Conservation (phyloP, 768 basidiomycete genomes). For the Mycena rebaudengoi region DNA sequence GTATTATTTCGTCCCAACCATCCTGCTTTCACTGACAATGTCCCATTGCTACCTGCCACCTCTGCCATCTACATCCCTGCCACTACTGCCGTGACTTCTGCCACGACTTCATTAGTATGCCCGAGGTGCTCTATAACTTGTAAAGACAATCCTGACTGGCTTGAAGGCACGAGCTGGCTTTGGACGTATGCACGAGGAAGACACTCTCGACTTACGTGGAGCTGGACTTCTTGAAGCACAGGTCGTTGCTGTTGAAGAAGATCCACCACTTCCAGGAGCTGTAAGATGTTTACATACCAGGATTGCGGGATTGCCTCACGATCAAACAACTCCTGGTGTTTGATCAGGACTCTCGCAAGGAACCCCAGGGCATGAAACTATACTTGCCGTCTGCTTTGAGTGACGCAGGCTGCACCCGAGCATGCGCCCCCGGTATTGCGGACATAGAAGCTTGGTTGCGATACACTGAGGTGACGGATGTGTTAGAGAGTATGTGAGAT, state of each 20-base stretch:
- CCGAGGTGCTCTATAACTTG: no score
- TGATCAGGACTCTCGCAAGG: not conserved
- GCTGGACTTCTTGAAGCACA: conserved; percentile 4
- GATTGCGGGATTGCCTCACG: not conserved
- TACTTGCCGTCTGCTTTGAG: conserved; percentile 34
- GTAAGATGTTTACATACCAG: not conserved
- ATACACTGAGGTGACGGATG: conserved; percentile 32
- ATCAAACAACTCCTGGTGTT: not conserved
- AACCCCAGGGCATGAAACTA: conserved; percentile 1
- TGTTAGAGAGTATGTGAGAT: conserved; percentile 27
- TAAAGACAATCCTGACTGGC: not conserved
- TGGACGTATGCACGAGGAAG: not conserved
- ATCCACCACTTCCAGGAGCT: not conserved
- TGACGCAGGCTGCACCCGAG: not conserved
- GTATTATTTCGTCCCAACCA: no score
- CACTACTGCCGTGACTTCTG: no score
- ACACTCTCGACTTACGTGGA: conserved; percentile 27
- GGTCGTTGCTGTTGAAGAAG: not conserved
- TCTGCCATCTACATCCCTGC: no score
- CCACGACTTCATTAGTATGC: no score
- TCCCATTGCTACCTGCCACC: no score
- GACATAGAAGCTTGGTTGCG: conserved; percentile 29
- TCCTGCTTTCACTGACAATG: no score
- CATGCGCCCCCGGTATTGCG: conserved; percentile 10
- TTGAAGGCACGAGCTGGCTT: not conserved